Evolutionary conservation across 805 yeast genomes (phyloP), one percentile per base, ranked within the genome.

Genomic region (Candida endomychidarum): DNA sequence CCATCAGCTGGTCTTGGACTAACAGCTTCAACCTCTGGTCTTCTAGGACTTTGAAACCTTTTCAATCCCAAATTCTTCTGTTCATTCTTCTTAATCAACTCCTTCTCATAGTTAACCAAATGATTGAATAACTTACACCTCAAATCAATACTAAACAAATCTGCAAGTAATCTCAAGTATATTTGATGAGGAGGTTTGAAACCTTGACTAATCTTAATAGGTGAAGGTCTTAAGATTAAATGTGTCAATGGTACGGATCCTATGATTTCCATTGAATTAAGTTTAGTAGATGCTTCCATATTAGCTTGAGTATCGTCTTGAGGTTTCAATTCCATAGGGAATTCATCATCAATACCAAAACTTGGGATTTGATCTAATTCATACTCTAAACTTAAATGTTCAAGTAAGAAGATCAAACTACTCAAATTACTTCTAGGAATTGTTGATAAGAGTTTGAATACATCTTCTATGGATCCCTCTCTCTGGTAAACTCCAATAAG

Each of bases 211-310:
- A 58, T 48, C 37, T 67, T 70, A 5, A 59, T 51, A 5, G 60
- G 56, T 1, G 74, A 63, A 0, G 75, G 75, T 24, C 74, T 53
- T 42, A 68, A 53, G 4, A 70, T 60, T 25, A 64, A 54, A 50
- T 70, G 75, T 3, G 65, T 42, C 33, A 70, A 66, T 1, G 75
- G 75, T 17, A 69, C 47, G 2, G 65, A 46, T 0, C 70, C 73
- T 19, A 69, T 56, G 2, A 45, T 30, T 2, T 61, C 63, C 70
- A 65, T 65, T 8, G 61, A 52, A 41, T 66, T 69, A 33, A 70
- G 53, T 8, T 40, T 41, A 8, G 34, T 44, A 0, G 34, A 37
- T 11, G 38, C 47, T 25, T 45, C 23, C 7, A 40, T 40, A 15
- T 48, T 19, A 2, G 23, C 3, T 12, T 18, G 24, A 8, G 10